Base-by-base conservation (phyloP, 2,329 filamentous ascomycete genomes). In the Setomelanomma holmii region DNA sequence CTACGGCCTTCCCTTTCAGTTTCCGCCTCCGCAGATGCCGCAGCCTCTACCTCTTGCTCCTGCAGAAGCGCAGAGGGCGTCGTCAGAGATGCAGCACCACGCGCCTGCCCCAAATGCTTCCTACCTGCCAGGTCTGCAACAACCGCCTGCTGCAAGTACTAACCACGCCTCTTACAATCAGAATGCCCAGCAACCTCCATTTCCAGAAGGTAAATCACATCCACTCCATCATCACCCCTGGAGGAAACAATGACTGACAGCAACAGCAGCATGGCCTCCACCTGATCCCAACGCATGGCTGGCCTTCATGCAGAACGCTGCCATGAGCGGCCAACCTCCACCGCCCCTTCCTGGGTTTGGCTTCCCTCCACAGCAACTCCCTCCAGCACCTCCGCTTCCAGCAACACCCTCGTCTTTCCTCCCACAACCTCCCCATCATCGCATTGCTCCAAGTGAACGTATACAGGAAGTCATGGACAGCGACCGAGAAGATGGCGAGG, bases 401-500 rank as follows among this genome's bases (percentile, higher is more conserved):
- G 30, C 60, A 7, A 50, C 60, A 14, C 58, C 66, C 8, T 33
- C 54, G 16, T 53, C 54, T 14, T 55, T 64, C 6, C 50, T 61
- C 27, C 60, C 51, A 5, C 55, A 49, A 6, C 42, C 45, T 22
- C 53, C 59, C 24, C 27, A 47, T 44, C 27, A 60, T 51, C 42
- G 56, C 40, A 11, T 50, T 12, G 19, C 54, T 12, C 34, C 56
- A 4, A 56, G 61, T 27, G 65, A 74, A 21, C 69, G 68, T 42
- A 40, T 73, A 10, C 56, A 57, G 23, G 65, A 71, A 14, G 66
- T 71, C 23, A 60, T 72, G 42, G 70, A 79, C 40, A 72, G 72
- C 48, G 80, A 83, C 50, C 77, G 77, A 49, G 90, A 95, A 66
- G 90, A 96, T 64, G 90, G 89, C 14, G 91, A 96, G 71, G 72